Evolutionary conservation across 2,329 filamentous ascomycete genomes (phyloP).

Genomic region (Aspergillus sergii): DNA sequence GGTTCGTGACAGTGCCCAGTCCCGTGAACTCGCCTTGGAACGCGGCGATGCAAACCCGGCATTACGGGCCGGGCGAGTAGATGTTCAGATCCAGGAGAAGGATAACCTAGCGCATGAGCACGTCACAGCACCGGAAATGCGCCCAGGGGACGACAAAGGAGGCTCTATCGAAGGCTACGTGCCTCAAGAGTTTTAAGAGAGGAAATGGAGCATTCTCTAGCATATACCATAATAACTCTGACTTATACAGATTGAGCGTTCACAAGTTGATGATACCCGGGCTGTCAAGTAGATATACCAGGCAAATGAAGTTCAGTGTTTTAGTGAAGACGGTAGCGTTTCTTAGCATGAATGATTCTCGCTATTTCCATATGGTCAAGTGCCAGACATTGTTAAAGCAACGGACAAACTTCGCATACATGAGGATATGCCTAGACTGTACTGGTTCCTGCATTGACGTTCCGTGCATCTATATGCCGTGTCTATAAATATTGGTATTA

Average conservation of each 20-base stretch:
- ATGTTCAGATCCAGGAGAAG: constrained; percentile 39
- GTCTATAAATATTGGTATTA: not conserved
- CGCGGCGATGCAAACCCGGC: constrained; percentile 35
- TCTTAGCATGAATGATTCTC: not conserved
- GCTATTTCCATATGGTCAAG: not conserved
- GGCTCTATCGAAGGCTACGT: constrained; percentile 48
- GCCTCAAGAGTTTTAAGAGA: constrained; percentile 29
- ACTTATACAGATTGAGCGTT: not conserved
- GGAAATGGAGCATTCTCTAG: not conserved
- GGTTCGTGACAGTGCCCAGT: constrained; percentile 27
- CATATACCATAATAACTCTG: not conserved
- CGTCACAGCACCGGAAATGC: constrained; percentile 35
- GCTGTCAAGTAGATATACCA: not conserved
- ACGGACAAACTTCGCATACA: not conserved
- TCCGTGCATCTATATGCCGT: not conserved
- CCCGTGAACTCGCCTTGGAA: constrained; percentile 38
- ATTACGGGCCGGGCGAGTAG: constrained; percentile 32
- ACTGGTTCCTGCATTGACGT: too few relatives aligned
- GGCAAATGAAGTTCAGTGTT: not conserved
- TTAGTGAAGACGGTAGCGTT: not conserved
- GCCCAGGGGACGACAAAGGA: constrained; percentile 36
- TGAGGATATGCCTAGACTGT: not conserved
- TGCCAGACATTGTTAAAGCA: not conserved
- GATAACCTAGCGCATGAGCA: constrained; percentile 16
- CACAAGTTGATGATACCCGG: constrained; percentile 19